These are phyloP conservation scores for Nasturtium officinale DNA, from an alignment of 345 rosid genomes.

Conservation along the genomic window DNA sequence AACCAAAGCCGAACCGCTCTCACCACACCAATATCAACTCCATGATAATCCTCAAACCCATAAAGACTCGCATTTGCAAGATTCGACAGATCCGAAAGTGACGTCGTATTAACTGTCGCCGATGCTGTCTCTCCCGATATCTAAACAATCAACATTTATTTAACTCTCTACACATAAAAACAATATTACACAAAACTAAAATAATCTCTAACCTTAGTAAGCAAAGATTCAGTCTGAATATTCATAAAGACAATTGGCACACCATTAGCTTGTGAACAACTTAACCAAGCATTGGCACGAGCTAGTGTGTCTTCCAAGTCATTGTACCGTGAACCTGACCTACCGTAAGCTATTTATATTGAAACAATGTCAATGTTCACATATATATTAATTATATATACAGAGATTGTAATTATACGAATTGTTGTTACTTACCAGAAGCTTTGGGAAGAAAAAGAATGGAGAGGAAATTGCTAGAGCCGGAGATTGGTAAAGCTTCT, in stretches of 20 bases:
- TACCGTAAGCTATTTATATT: constrained; percentile 53
- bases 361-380: not conserved
- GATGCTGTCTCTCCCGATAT: constrained; percentile 97
- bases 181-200: not conserved
- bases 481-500: constrained; percentile 64
- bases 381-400: not conserved
- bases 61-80: constrained; percentile 77
- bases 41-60: constrained; percentile 98
- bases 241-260: constrained; percentile 86
- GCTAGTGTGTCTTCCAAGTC: constrained; percentile 98
- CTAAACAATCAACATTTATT: constrained; percentile 37
- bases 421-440: constrained; percentile 50
- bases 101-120: constrained; percentile 77
- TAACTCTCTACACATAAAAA: not conserved
- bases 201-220: constrained; percentile 69
- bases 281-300: constrained; percentile 87
- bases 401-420: not conserved
- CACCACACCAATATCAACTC: constrained; percentile 94
- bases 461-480: constrained; percentile 85
- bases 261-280: constrained; percentile 76
- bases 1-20: constrained; percentile 95
- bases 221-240: constrained; percentile 90
- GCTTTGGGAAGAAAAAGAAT: constrained; percentile 89
- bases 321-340: constrained; percentile 72
- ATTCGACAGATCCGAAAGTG: constrained; percentile 77